Conservation (phyloP, 441 rosid species). For the Erysimum pusillum region DNA sequence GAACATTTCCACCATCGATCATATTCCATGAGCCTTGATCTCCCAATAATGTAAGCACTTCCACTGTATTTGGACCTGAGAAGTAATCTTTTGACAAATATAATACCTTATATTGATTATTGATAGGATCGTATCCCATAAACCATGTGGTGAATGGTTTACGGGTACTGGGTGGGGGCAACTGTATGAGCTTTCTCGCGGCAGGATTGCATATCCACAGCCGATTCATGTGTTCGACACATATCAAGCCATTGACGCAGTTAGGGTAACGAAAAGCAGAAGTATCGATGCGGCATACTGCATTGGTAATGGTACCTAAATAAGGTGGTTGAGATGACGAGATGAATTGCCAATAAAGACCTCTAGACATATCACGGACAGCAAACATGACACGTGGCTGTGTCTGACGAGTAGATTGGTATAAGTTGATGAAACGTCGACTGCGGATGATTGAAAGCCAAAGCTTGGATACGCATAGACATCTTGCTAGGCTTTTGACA, state of each 20-base stretch:
- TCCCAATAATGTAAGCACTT: not conserved
- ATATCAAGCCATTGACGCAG: slow-evolving; percentile 3
- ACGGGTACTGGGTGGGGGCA: not conserved
- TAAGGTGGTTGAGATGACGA: not conserved
- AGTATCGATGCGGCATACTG: no score
- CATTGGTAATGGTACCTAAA: not conserved
- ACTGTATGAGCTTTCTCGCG: not conserved
- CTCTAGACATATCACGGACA: not conserved
- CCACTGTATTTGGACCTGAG: not conserved
- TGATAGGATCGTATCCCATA: slow-evolving; percentile 8
- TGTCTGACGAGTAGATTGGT: slow-evolving; percentile 1
- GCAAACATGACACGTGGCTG: slow-evolving; percentile 1
- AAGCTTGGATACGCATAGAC: not conserved
- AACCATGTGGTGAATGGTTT: not conserved
- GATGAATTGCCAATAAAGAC: not conserved
- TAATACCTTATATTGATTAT: not conserved
- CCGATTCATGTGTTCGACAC: not conserved
- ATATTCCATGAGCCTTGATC: not conserved
- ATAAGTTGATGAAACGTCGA: not conserved
- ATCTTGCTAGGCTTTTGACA: not conserved
- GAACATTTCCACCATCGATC: not conserved
- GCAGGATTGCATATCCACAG: not conserved
- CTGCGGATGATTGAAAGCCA: slow-evolving; percentile 2
- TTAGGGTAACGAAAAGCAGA: no score
- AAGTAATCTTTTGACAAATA: not conserved